A percentile compares a stretch with the other conserved stretches of the same genome.
phyloP scores from a whole-genome alignment of 805 yeast species.

The Candida adriatica region DNA sequence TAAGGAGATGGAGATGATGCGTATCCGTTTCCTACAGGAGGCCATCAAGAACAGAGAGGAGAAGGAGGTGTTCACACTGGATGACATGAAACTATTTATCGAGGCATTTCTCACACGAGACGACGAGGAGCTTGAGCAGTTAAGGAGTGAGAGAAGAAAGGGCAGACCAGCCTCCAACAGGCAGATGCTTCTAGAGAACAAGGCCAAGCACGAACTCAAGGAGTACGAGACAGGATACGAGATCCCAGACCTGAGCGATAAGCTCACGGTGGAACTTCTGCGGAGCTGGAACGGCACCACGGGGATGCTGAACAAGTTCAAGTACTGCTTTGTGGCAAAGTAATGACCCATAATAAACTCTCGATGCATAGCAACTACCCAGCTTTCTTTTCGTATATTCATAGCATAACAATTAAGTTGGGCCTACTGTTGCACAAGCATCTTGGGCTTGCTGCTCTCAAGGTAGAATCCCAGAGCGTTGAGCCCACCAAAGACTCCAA shows the following conservation, averaged over 20 bases:
- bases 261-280: constrained; percentile 49
- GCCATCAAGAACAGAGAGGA: constrained; percentile 38
- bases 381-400: too few species aligned
- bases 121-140: constrained; percentile 64
- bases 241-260: constrained; percentile 66
- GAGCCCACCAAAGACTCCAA: constrained; percentile 1
- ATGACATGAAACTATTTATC: constrained; percentile 56
- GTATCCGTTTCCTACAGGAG: constrained; percentile 55
- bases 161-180: constrained; percentile 77
- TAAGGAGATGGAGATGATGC: constrained; percentile 51
- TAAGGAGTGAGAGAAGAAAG: constrained; percentile 63
- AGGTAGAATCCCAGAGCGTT: constrained; percentile 2
- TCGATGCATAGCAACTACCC: too few species aligned
- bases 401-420: too few species aligned
- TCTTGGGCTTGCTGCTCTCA: too few species aligned
- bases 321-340: constrained; percentile 25
- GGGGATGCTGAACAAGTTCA: constrained; percentile 68
- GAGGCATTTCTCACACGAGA: constrained; percentile 60
- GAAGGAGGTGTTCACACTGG: constrained; percentile 38
- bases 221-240: constrained; percentile 63
- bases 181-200: constrained; percentile 60
- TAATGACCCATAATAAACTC: too few species aligned
- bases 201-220: constrained; percentile 51
- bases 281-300: constrained; percentile 75
- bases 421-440: too few species aligned